Base-by-base conservation (phyloP, 2,329 filamentous ascomycete genomes). In the Camptophora hylomeconis region DNA sequence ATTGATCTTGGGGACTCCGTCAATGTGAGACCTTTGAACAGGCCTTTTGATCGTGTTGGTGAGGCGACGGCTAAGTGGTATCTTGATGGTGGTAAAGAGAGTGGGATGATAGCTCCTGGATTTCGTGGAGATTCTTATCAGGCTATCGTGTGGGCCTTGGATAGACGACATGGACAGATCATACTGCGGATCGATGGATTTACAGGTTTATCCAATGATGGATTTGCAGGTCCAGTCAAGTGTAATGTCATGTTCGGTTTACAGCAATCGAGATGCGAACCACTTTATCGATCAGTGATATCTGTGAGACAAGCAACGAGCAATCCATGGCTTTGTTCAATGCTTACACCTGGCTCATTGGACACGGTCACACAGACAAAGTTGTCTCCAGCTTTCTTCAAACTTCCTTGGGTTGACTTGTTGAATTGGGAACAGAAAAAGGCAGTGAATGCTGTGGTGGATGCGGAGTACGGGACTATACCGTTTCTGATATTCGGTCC, bases 371-470 rank as follows among this genome's bases (percentile, higher is more conserved):
- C 53, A 14, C 61, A 65, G 35, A 51, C 37, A 5, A 45, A 32
- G 5, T 44, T 65, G 17, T 52, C 57, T 20, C 49, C 39, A 8
- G 44, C 51, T 5, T 38, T 44, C 4, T 51, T 50, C 31, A 44
- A 48, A 21, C 48, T 53, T 12, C 37, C 45, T 2, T 49, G 56
- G 28, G 52, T 53, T 24, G 61, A 66, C 37, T 38, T 48, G 18
- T 42, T 65, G 9, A 65, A 66, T 34, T 61, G 57, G 39, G 62
- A 66, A 39, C 62, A 66, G 41, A 44, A 54, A 30, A 57, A 57
- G 40, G 59, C 58, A 1, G 54, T 65, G 5, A 51, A 60, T 18
- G 53, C 56, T 6, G 44, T 63, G 2, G 46, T 56, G 16, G 41
- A 41, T 8, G 42, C 50, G 20, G 46, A 56, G 9, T 65, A 60